A percentile compares a stretch with the other conserved stretches of the same genome.
These are phyloP conservation scores for Sarocladiaceae sp. DNA, from an alignment of 2,329 filamentous ascomycete species.

Conservation along the genomic window DNA sequence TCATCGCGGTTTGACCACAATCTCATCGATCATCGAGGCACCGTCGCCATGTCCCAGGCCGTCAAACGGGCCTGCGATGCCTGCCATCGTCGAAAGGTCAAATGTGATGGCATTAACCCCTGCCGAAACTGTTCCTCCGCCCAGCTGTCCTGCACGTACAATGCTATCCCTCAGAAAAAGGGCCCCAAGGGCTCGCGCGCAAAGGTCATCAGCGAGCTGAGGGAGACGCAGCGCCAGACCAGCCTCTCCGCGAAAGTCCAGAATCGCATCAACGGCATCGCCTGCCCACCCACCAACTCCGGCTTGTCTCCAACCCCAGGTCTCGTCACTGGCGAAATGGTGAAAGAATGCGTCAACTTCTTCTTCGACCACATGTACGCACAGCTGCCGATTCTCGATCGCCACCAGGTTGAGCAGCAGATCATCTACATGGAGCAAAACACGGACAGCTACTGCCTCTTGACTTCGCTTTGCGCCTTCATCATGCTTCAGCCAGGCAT, in stretches of 20 bases:
- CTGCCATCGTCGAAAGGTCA: constrained; percentile 69
- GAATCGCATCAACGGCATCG: constrained; percentile 51
- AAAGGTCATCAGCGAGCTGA: constrained; percentile 68
- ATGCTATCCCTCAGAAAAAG: constrained; percentile 70
- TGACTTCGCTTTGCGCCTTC: constrained; percentile 60
- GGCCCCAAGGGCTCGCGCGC: constrained; percentile 68
- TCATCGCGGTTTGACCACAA: neutral
- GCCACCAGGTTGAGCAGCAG: constrained; percentile 51
- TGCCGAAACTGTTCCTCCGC: constrained; percentile 66
- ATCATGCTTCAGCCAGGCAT: constrained; percentile 66
- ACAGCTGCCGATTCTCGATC: constrained; percentile 56
- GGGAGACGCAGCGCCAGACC: constrained; percentile 61
- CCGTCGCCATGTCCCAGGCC: constrained; percentile 39
- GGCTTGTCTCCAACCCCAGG: constrained; percentile 50
- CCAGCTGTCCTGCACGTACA: constrained; percentile 64
- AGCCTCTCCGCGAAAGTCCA: constrained; percentile 57
- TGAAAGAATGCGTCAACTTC: constrained; percentile 61
- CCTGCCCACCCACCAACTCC: constrained; percentile 39
- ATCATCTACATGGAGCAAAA: constrained; percentile 55
- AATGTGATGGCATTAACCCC: constrained; percentile 64
- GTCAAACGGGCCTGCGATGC: constrained; percentile 63
- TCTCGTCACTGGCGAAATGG: constrained; percentile 53
- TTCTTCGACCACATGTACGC: constrained; percentile 63
- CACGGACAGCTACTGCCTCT: constrained; percentile 56
- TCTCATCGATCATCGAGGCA: neutral